A percentile compares a stretch with the other conserved stretches of the same genome.
Conservation (phyloP, 1,284 basidiomycete species). For the Rugosomyces carneus region DNA sequence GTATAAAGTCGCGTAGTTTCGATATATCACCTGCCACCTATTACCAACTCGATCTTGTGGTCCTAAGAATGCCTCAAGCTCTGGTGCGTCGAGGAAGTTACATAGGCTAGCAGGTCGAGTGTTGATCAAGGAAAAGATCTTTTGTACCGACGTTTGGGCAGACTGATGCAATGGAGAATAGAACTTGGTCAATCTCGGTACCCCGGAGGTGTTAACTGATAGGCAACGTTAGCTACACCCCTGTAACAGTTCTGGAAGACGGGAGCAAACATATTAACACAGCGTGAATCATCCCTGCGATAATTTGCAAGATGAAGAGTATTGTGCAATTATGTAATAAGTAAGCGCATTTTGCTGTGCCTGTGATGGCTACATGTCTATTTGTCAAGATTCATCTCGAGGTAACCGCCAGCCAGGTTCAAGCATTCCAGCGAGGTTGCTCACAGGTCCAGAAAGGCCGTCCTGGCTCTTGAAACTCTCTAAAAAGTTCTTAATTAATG, state of each 20-base stretch:
- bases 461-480: constrained; percentile 90
- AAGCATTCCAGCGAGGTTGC: constrained; percentile 79
- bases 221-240: constrained; percentile 7
- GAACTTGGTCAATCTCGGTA: constrained; percentile 93
- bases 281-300: constrained; percentile 82
- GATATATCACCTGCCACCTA: constrained; percentile 71
- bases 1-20: constrained; percentile 92
- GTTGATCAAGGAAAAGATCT: constrained; percentile 82
- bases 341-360: too few relatives aligned
- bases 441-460: constrained; percentile 83
- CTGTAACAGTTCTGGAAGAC: neutral
- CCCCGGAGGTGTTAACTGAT: constrained; percentile 81
- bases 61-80: constrained; percentile 71
- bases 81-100: constrained; percentile 90
- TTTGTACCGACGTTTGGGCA: constrained; percentile 67
- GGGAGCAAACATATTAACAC: constrained; percentile 39
- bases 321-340: too few relatives aligned
- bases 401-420: constrained; percentile 70
- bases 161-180: constrained; percentile 83
- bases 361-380: too few relatives aligned
- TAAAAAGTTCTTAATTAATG: constrained; percentile 90
- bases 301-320: too few relatives aligned
- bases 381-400: constrained; percentile 50
- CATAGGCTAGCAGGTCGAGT: constrained; percentile 75
- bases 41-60: constrained; percentile 53